Base-by-base conservation (phyloP, 805 yeast genomes). In the Yamadazyma olivae region DNA sequence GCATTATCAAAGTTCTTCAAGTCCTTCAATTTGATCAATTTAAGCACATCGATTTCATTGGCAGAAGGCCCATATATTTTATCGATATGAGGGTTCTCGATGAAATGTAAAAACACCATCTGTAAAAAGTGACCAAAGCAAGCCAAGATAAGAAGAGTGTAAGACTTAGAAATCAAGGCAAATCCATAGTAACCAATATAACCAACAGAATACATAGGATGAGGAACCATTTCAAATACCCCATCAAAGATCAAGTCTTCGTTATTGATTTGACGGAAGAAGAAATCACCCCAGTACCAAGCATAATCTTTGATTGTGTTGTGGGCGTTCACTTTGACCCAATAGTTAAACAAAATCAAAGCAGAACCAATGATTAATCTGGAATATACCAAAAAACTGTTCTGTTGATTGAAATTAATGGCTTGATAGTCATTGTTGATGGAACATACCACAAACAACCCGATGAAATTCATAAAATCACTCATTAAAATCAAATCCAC, bases 241-340 rank as follows among this genome's bases (percentile, higher is more conserved):
- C 95, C 95, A 56, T 87, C 95, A 59, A 86, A 86, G 20, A 85
- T 81, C 49, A 86, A 70, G 40, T 82, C 81, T 54, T 70, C 76
- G 44, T 75, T 77, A 46, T 67, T 67, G 45, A 66, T 62, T 54
- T 83, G 84, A 36, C 88, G 66, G 62, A 86, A 86, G 71, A 86
- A 86, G 62, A 86, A 86, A 59, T 87, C 95, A 18, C 95, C 95
- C 95, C 95, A 86, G 59, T 86, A 86, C 95, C 95, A 86, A 8
- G 95, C 95, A 54, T 80, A 86, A 54, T 86, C 95, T 56, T 86
- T 85, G 40, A 86, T 89, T 14, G 86, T 89, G 46, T 89, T 74
- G 56, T 86, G 95, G 22, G 95, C 95, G 56, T 87, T 90, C 17
- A 85, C 62, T 56, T 86, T 86, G 31, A 86, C 95, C 89, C 93